Evolutionary conservation across 2,329 filamentous ascomycete species (phyloP).

Genomic region (Fusarium succisae): DNA sequence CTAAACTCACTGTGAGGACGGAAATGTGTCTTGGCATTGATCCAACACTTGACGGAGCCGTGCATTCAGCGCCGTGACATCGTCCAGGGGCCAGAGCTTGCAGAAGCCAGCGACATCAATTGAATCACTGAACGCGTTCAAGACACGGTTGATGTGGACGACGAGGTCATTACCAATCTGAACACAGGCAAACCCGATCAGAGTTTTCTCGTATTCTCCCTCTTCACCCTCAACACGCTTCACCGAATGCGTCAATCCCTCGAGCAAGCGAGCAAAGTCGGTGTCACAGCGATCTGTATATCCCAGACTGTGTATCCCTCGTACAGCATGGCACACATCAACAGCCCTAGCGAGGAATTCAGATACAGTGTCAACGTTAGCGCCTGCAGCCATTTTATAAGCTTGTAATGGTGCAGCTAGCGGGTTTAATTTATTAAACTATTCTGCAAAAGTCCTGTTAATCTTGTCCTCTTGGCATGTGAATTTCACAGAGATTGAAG

Average conservation of each 20-base stretch:
- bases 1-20: conserved; percentile 7
- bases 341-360: conserved; percentile 33
- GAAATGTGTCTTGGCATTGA: conserved; percentile 11
- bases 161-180: conserved; percentile 41
- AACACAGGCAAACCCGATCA: conserved; percentile 29
- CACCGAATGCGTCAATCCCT: conserved; percentile 4
- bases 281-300: not conserved
- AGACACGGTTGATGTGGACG: conserved; percentile 32
- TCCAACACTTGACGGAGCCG: conserved; percentile 32
- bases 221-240: conserved; percentile 1
- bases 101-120: conserved; percentile 16
- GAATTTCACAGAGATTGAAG: not conserved
- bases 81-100: conserved; percentile 29
- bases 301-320: conserved; percentile 4
- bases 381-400: conserved; percentile 45
- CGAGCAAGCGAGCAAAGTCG: conserved; percentile 7
- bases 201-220: not conserved
- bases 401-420: conserved; percentile 40
- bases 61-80: conserved; percentile 26
- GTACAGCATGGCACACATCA: conserved; percentile 13
- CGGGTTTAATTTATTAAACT: not conserved
- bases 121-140: not conserved
- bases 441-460: not conserved
- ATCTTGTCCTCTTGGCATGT: not conserved
- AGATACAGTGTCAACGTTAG: not conserved